Evolutionary conservation across 257 asterid genomes (phyloP), one percentile per base, ranked within the genome.

Genomic region (Paraleonurus japonicus): DNA sequence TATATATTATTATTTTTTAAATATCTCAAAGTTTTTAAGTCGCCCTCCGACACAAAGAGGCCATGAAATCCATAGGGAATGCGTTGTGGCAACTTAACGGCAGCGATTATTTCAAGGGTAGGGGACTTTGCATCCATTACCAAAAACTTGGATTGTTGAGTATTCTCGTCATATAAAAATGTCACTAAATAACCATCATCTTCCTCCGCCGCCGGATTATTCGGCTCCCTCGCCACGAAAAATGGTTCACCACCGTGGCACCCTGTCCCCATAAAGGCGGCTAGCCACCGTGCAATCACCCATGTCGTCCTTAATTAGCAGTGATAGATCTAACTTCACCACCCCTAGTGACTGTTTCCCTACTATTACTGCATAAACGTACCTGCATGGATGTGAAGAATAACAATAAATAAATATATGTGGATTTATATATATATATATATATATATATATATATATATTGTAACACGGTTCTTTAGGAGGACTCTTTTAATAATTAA

Each of bases 21-120:
- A n/a, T n/a, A 43, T 43, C 1, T 13, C 5, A 0, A 0, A 43
- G 51, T 43, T 43, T 43, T 5, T 10, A 68, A 51, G 5, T 51
- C 64, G 20, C 2, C 12, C 63, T 51, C 53, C 5, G 73, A 68
- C 4, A 69, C 43, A 69, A 69, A 69, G 65, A 69, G 39, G 65
- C 74, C 74, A 22, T 69, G 74, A 51, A 69, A 69, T 65, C 74
- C 74, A 32, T 4, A 15, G 17, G 74, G 66, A 7, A 57, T 24
- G 7, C 65, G 55, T 3, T 57, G 65, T 24, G 74, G 74, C 57
- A 69, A 12, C 41, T 55, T 37, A 3, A 69, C 65, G 53, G 66
- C 65, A 24, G 74, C 74, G 55, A 69, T 10, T 1, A 37, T 23
- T 2, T 55, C 74, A 4, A 69, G 74, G 15, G 15, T 69, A 0